Conservation (phyloP, 2,329 filamentous ascomycete genomes). For the Neofusicoccum kwambonambiense region DNA sequence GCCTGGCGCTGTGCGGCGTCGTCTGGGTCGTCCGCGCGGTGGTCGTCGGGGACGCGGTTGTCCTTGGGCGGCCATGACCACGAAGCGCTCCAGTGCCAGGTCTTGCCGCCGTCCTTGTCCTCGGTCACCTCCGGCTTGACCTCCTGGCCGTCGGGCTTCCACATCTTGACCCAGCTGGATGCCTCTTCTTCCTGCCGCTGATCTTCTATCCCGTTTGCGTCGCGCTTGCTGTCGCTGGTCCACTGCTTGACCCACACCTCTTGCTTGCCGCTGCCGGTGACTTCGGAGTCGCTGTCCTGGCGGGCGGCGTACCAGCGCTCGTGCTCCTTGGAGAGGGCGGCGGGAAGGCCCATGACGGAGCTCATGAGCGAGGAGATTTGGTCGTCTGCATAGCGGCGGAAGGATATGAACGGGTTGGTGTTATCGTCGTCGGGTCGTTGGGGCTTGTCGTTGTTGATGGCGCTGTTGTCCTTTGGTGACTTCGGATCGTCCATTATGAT, state of each 20-base stretch:
- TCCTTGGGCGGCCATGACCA: constrained; percentile 17
- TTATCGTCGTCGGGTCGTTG: neutral
- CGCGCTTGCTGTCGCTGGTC: neutral
- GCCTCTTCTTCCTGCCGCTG: neutral
- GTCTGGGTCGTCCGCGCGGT: neutral
- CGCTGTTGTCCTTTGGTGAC: neutral
- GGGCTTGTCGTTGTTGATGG: constrained; percentile 29
- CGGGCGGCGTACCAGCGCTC: constrained; percentile 21
- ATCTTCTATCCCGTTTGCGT: neutral
- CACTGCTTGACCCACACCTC: constrained; percentile 3
- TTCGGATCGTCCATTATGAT: constrained; percentile 13
- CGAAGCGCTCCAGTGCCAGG: constrained; percentile 2
- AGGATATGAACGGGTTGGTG: constrained; percentile 55
- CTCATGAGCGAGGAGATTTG: constrained; percentile 56
- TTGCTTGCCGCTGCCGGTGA: neutral
- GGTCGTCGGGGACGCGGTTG: neutral
- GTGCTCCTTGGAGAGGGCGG: constrained; percentile 28
- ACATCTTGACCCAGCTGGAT: constrained; percentile 1
- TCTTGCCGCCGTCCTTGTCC: constrained; percentile 15
- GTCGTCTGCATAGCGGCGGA: constrained; percentile 61
- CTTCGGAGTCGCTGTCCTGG: constrained; percentile 19
- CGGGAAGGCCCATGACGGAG: constrained; percentile 49
- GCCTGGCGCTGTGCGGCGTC: neutral
- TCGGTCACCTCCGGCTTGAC: constrained; percentile 16
- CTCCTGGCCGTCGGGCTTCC: neutral